Conservation (phyloP, 2,329 filamentous ascomycete species). For the Curvularia spicifera region DNA sequence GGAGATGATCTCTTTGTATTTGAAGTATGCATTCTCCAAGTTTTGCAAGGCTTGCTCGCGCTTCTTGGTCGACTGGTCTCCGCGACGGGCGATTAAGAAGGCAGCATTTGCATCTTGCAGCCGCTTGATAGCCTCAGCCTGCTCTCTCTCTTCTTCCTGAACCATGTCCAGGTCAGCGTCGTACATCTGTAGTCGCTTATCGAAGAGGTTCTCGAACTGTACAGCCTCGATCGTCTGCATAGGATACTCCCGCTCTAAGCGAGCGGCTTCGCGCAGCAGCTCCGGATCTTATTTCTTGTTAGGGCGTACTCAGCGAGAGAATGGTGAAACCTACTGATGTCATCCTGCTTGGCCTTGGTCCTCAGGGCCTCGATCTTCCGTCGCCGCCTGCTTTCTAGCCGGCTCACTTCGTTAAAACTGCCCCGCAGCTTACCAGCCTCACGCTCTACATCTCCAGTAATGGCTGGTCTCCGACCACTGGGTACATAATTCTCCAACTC, state of each 20-base stretch:
- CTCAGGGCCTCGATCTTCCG: slow-evolving; percentile 80
- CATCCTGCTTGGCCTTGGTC: slow-evolving; percentile 82
- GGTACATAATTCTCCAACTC: slow-evolving; percentile 89
- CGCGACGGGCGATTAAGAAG: slow-evolving; percentile 74
- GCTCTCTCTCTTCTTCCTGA: slow-evolving; percentile 74
- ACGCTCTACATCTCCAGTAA: slow-evolving; percentile 80
- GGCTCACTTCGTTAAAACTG: slow-evolving; percentile 81
- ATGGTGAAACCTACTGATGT: slow-evolving; percentile 68
- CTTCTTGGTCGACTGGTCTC: slow-evolving; percentile 71
- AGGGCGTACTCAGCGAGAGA: slow-evolving; percentile 24
- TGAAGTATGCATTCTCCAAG: slow-evolving; percentile 89
- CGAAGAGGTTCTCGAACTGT: slow-evolving; percentile 92
- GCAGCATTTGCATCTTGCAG: slow-evolving; percentile 77
- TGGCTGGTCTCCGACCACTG: slow-evolving; percentile 77
- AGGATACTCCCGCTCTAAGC: slow-evolving; percentile 84
- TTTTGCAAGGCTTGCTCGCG: slow-evolving; percentile 86
- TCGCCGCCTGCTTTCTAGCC: slow-evolving; percentile 79
- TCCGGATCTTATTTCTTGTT: slow-evolving; percentile 64
- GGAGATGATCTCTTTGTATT: slow-evolving; percentile 93
- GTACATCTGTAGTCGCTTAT: slow-evolving; percentile 80
- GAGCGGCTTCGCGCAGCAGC: slow-evolving; percentile 80
- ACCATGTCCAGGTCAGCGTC: slow-evolving; percentile 77
- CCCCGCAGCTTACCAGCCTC: slow-evolving; percentile 79
- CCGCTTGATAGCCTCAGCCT: slow-evolving; percentile 72
- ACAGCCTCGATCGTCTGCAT: slow-evolving; percentile 83